Percentiles rank a stretch among this genome's conserved stretches.
Conservation (phyloP, 2,329 filamentous ascomycete species). For the Trichoderma brevicompactum region DNA sequence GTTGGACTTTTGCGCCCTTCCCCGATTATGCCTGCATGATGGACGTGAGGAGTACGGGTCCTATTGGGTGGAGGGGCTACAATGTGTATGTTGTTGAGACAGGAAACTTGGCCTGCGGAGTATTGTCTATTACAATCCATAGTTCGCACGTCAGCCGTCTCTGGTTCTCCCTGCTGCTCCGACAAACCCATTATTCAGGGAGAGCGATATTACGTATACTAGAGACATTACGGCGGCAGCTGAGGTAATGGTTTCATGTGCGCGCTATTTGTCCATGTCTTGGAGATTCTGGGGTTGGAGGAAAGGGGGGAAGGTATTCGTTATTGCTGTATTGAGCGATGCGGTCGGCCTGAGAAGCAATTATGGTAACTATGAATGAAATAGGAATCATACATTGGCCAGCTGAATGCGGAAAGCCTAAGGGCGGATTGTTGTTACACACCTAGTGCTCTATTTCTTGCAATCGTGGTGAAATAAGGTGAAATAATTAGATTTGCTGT, state of each 20-base stretch:
- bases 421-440: too few relatives aligned
- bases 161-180: neutral
- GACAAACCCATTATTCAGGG: neutral
- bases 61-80: neutral
- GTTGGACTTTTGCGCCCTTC: neutral
- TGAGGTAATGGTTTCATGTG: neutral
- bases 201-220: neutral
- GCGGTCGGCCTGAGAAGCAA: neutral
- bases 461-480: too few relatives aligned
- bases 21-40: neutral
- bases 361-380: neutral
- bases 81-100: neutral
- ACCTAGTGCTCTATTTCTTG: too few relatives aligned
- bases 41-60: neutral
- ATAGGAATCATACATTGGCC: neutral
- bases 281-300: neutral
- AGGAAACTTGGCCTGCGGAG: neutral
- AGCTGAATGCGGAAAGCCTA: too few relatives aligned
- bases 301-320: too few relatives aligned
- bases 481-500: too few relatives aligned
- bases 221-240: neutral
- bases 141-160: neutral
- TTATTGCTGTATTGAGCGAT: too few relatives aligned
- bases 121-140: neutral
- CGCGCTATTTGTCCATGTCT: neutral